Conservation (phyloP, 345 rosid genomes). For the Murraya koenigii region DNA sequence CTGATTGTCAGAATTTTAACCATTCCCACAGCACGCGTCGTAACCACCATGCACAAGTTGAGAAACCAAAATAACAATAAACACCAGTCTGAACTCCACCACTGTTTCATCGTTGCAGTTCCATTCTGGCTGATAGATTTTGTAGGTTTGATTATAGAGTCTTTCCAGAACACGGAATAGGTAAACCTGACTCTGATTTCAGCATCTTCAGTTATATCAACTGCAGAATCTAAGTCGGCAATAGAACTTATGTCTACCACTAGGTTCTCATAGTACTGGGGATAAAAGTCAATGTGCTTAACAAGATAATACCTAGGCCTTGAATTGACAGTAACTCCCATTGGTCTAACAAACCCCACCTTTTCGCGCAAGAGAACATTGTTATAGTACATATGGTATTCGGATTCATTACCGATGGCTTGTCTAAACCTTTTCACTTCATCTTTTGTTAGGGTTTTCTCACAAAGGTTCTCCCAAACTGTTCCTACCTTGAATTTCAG, state of each 20-base stretch:
- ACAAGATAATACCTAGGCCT: background rate
- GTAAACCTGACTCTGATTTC: background rate
- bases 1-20: no score
- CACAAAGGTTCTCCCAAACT: background rate
- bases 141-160: background rate
- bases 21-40: no score
- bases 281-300: background rate
- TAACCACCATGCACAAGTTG: background rate
- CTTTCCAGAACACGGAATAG: background rate
- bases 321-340: background rate
- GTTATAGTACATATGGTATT: background rate
- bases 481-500: background rate
- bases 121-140: background rate
- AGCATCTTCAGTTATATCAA: background rate
- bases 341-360: background rate
- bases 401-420: background rate
- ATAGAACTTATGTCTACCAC: background rate
- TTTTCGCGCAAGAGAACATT: background rate
- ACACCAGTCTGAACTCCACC: background rate
- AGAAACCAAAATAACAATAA: background rate
- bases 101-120: background rate
- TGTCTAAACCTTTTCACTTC: background rate
- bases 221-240: background rate
- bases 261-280: background rate
- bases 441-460: constrained; percentile 3